These are phyloP conservation scores for Camelina sativa DNA, from an alignment of 345 rosid species.

Conservation along the genomic window DNA sequence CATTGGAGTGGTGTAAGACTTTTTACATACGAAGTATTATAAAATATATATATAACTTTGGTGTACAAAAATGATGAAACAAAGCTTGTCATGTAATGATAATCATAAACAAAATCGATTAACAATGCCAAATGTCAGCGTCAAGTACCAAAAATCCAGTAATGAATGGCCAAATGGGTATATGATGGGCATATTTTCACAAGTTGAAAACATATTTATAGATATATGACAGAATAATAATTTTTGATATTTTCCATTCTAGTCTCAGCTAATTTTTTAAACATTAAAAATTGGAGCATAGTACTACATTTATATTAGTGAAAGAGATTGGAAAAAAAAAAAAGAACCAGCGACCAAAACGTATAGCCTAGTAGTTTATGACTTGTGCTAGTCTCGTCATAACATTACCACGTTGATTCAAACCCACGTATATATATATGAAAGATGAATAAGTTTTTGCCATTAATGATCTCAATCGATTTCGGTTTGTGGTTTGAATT, in stretches of 20 bases:
- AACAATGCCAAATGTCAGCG: constrained; percentile 23
- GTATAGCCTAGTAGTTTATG: neutral
- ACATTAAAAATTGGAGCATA: neutral
- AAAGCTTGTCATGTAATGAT: constrained; percentile 26
- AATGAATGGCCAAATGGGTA: neutral
- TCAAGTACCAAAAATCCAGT: constrained; percentile 26
- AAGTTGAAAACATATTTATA: constrained; percentile 17
- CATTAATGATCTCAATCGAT: neutral
- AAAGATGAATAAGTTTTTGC: too few species aligned
- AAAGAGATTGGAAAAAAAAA: neutral
- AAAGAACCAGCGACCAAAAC: neutral
- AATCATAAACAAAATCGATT: neutral
- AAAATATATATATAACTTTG: neutral
- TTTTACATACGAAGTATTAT: constrained; percentile 4
- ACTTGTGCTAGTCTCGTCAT: neutral
- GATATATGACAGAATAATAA: neutral
- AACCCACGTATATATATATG: neutral
- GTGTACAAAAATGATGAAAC: neutral
- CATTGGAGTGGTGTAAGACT: constrained; percentile 20
- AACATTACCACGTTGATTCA: neutral
- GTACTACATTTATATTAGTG: neutral
- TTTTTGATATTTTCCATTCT: neutral
- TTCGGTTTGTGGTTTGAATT: neutral
- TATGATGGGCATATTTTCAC: constrained; percentile 18
- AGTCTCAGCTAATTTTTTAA: neutral